Evolutionary conservation across 225 moss, liverwort and hornwort species (phyloP), one percentile per base, ranked within the genome.

Genomic region (Ulota crispa): DNA sequence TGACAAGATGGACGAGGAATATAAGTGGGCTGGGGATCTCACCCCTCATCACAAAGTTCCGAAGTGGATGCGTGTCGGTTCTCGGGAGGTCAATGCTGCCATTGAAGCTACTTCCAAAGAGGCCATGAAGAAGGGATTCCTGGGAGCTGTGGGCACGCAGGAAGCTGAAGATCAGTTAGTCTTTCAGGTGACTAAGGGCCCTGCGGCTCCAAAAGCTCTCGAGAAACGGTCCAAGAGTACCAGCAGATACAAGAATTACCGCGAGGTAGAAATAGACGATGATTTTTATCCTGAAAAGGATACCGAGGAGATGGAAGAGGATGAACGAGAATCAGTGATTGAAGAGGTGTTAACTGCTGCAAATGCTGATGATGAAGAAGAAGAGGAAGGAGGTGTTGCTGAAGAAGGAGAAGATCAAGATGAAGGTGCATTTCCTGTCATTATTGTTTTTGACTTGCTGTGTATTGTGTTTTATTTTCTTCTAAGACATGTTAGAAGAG

Each of bases 1-100:
- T 86, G 99, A 99, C 72, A 96, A 93, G 85, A 99, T 99, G 99
- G 99, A 99, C 62, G 94, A 99, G 78, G 96, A 94, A 45, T 94
- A 88, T 57, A 86, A 92, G 72, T 99, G 99, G 99, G 83, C 94
- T 41, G 93, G 96, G 30, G 99, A 96, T 55, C 84, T 99, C 72
- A 84, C 92, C 15, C 88, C 92, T 78, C 92, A 99, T 74, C 89
- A 86, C 24, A 89, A 92, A 80, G 86, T 96, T 67, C 92, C 93
- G 14, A 92, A 92, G 73, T 99, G 99, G 99, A 88, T 99, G 85
- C 96, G 96, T 53, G 96, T 99, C 70, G 99, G 99, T 36, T 93
- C 96, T 74, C 92, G 91, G 12, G 99, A 99, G 80, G 96, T 99
- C 37, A 92, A 94, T 79, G 96, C 96, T 82, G 99, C 99, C 47